Evolutionary conservation across 148 eudicot species (phyloP), one percentile per base, ranked within the genome.

Genomic region (Chenopodium formosanum): DNA sequence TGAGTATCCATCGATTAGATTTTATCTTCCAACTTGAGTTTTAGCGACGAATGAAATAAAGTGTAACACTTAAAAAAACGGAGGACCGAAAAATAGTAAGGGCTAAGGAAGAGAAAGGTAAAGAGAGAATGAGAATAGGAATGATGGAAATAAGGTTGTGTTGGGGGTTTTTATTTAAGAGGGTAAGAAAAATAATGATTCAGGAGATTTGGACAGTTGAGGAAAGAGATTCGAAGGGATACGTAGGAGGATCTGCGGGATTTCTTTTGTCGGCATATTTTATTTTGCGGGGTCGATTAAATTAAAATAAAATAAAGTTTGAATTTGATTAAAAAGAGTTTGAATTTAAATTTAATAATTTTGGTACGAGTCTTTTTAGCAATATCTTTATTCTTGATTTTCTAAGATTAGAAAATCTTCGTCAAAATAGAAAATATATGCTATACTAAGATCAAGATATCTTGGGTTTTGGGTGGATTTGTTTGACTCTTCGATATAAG

Each of bases 221-320:
- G 80, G 64, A 73, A 22, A 71, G 77, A 75, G 83, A 81, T 65
- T 64, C 53, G 70, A 50, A 60, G 29, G 58, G 81, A 82, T 82
- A 68, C 70, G 80, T 77, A 32, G 25, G 84, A 77, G 77, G 81
- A 82, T 78, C 77, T 77, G 78, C 34, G 70, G 56, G 82, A 83
- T 83, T 78, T 79, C 19, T 70, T 79, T 83, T 74, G 82, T 79
- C 79, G 62, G 74, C 32, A 25, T 83, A 20, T 79, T 67, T 68
- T 8, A 69, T 69, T 79, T 82, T 71, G 64, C 73, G 70, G 82
- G 82, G 53, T 2, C 66, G 19, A 40, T 66, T 3, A 44, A n/a
- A 2, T 27, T 9, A 10, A 48, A 48, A 48, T 48, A 12, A 48
- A 48, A 48, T 9, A 50, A 10, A 13, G 14, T 9, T 50, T 23